A percentile compares a stretch with the other conserved stretches of the same genome.
phyloP scores from a whole-genome alignment of 2,329 filamentous ascomycete species.

The Ceratocystis destructans region DNA sequence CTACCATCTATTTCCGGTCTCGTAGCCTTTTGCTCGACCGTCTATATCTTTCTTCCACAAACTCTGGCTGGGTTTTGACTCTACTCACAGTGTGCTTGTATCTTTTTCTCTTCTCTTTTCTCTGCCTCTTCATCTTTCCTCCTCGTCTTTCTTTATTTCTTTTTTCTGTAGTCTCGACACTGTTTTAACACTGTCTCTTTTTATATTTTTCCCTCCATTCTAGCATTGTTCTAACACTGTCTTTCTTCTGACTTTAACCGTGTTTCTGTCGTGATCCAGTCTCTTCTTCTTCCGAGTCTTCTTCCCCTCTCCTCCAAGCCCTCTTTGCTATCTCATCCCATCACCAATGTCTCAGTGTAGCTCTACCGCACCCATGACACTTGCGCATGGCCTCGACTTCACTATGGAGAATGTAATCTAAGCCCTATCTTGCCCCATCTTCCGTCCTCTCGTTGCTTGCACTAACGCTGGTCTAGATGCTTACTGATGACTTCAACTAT shows the following conservation, averaged over 20 bases:
- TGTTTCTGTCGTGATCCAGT: neutral
- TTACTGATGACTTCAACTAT: conserved; percentile 21
- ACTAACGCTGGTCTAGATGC: neutral
- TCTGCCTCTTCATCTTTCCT: neutral
- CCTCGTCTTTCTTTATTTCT: neutral
- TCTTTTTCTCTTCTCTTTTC: neutral
- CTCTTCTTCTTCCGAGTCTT: neutral
- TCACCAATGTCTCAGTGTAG: conserved; percentile 1
- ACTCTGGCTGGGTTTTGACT: neutral
- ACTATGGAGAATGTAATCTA: neutral
- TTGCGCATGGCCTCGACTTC: neutral
- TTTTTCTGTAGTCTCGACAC: neutral
- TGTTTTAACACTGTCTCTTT: neutral
- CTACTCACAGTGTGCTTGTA: neutral
- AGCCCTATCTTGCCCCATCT: neutral
- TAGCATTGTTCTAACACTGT: neutral
- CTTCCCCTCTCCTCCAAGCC: neutral
- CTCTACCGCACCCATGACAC: neutral
- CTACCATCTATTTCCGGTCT: neutral
- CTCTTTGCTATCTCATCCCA: neutral
- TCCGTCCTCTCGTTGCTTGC: neutral
- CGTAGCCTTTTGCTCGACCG: neutral
- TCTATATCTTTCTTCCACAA: neutral
- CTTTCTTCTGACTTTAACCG: neutral
- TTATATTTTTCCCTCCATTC: neutral